phyloP scores from a whole-genome alignment of 768 basidiomycete genomes.

The Rhizopogon rudus region DNA sequence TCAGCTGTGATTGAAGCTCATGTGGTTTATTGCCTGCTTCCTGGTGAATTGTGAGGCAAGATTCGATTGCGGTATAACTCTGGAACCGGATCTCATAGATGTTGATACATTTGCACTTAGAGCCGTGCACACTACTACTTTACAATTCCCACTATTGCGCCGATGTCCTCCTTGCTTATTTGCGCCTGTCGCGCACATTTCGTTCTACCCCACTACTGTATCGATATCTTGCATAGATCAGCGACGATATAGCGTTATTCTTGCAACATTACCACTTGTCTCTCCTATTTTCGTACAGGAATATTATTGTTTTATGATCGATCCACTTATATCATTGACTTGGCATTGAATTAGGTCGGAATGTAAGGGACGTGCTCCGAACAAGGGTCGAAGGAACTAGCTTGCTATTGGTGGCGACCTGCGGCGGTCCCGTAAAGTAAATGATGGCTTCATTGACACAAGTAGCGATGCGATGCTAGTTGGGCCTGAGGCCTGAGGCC shows the following conservation, averaged over 20 bases:
- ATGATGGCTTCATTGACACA: too few relatives aligned
- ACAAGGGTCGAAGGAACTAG: too few relatives aligned
- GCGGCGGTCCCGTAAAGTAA: not conserved
- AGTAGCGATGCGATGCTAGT: too few relatives aligned
- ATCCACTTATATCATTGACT: not conserved
- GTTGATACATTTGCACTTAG: not conserved
- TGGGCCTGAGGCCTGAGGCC: not conserved
- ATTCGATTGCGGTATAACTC: not conserved
- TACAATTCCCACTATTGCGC: constrained; percentile 13
- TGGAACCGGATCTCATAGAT: not conserved
- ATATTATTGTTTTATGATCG: constrained; percentile 3
- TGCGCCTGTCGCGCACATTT: constrained; percentile 12
- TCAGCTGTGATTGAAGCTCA: constrained; percentile 40
- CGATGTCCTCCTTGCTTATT: constrained; percentile 1
- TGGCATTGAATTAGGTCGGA: not conserved
- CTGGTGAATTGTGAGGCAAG: not conserved
- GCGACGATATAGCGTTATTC: constrained; percentile 1
- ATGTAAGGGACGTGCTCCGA: not conserved
- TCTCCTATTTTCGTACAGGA: not conserved
- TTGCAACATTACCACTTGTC: not conserved
- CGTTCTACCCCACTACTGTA: constrained; percentile 2
- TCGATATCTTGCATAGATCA: not conserved
- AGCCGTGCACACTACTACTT: constrained; percentile 12
- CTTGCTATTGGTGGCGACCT: not conserved
- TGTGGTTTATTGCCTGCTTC: not conserved